A percentile compares a stretch with the other conserved stretches of the same genome.
These are phyloP conservation scores for Geranium brycei DNA, from an alignment of 345 rosid species.

Conservation along the genomic window DNA sequence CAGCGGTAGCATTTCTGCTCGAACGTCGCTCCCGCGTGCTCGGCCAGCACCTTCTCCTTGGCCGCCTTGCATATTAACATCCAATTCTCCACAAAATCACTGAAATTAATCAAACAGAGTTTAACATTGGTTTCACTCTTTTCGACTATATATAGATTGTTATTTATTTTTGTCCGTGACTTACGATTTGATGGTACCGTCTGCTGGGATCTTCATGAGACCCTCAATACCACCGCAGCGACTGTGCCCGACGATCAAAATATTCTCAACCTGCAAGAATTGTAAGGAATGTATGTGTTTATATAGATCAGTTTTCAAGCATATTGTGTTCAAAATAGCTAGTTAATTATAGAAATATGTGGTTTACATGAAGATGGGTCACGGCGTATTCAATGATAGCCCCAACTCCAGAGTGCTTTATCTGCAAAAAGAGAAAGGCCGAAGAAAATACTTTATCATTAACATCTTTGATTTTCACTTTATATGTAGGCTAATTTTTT, in stretches of 20 bases:
- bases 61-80: constrained; percentile 66
- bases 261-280: constrained; percentile 56
- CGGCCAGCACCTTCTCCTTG: constrained; percentile 52
- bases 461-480: too few relatives aligned
- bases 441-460: not conserved
- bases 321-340: too few relatives aligned
- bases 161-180: not conserved
- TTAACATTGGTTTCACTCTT: too few relatives aligned
- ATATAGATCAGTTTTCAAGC: constrained; percentile 2
- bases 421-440: constrained; percentile 23
- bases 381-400: constrained; percentile 98
- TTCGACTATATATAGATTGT: too few relatives aligned
- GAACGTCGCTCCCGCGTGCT: constrained; percentile 22
- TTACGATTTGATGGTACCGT: constrained; percentile 45
- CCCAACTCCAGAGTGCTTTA: constrained; percentile 54
- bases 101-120: constrained; percentile 14
- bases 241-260: constrained; percentile 86
- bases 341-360: not conserved
- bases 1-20: constrained; percentile 65
- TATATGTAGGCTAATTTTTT: not conserved
- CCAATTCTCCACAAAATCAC: constrained; percentile 89
- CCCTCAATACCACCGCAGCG: constrained; percentile 93
- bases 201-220: constrained; percentile 70
- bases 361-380: constrained; percentile 60
- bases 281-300: not conserved